phyloP scores from a whole-genome alignment of 2,329 filamentous ascomycete genomes.

The Pseudocercospora cruenta region DNA sequence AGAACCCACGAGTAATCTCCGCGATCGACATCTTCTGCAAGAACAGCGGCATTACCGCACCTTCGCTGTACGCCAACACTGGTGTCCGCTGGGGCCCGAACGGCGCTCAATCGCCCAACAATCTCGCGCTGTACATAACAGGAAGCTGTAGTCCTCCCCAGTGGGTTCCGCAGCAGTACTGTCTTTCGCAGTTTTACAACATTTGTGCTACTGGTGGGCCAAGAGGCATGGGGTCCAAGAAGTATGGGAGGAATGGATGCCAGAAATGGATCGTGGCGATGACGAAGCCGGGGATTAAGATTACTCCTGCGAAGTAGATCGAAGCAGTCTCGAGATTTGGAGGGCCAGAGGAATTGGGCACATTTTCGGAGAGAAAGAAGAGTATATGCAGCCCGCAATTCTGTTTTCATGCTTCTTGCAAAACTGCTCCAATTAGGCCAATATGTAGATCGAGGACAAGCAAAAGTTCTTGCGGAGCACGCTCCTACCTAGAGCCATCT shows the following conservation, averaged over 20 bases:
- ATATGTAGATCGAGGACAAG: too few relatives aligned
- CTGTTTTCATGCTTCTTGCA: too few relatives aligned
- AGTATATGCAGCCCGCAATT: too few relatives aligned
- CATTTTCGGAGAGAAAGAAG: background rate
- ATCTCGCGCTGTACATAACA: background rate
- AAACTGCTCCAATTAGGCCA: too few relatives aligned
- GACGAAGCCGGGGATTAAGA: background rate
- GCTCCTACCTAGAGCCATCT: too few relatives aligned
- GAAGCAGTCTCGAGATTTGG: too few relatives aligned
- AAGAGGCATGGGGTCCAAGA: background rate
- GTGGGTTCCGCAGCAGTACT: conserved; percentile 8
- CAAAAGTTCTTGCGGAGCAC: too few relatives aligned
- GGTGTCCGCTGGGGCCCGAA: background rate
- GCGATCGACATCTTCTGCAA: conserved; percentile 5
- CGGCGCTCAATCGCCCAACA: background rate
- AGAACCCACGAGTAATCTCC: conserved; percentile 1
- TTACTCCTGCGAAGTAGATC: background rate
- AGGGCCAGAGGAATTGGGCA: background rate
- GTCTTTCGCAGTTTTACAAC: conserved; percentile 6
- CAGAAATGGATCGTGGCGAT: background rate
- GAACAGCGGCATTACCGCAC: background rate
- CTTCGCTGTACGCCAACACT: background rate
- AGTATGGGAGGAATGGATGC: conserved; percentile 1
- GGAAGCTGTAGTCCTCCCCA: conserved; percentile 1
- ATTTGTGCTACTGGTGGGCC: conserved; percentile 4